phyloP scores from a whole-genome alignment of 371 early-diverging fungal species.

The Lichtheimia ornata region DNA sequence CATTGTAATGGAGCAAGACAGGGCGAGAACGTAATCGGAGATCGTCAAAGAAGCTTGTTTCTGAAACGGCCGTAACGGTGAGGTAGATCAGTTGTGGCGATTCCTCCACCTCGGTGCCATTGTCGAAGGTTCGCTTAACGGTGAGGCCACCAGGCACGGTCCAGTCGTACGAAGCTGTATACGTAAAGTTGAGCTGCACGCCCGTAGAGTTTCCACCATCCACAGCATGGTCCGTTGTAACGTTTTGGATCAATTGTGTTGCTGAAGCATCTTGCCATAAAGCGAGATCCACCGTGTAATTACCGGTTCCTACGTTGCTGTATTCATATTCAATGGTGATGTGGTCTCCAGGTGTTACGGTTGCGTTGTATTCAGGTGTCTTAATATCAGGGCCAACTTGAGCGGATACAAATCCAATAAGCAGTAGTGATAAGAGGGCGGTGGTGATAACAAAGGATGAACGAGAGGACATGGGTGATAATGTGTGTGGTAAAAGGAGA shows the following conservation, averaged over 20 bases:
- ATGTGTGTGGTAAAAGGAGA: neutral
- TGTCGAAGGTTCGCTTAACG: neutral
- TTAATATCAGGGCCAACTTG: constrained; percentile 36
- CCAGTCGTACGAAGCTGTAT: constrained; percentile 40
- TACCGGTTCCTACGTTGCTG: constrained; percentile 40
- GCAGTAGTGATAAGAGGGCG: neutral
- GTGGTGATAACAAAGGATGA: neutral
- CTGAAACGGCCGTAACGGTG: constrained; percentile 4
- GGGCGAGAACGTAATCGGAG: constrained; percentile 6
- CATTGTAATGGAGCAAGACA: constrained; percentile 12
- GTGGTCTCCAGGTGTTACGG: constrained; percentile 29
- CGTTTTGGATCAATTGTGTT: constrained; percentile 15
- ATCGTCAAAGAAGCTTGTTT: constrained; percentile 1
- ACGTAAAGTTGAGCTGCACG: constrained; percentile 16
- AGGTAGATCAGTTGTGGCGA: constrained; percentile 3
- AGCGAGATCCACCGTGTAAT: constrained; percentile 24
- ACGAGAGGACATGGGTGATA: neutral
- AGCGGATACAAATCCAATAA: constrained; percentile 15
- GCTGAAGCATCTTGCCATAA: constrained; percentile 29
- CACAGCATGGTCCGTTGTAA: constrained; percentile 21
- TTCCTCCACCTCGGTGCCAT: constrained; percentile 5
- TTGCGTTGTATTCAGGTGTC: constrained; percentile 29
- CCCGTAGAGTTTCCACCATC: constrained; percentile 36
- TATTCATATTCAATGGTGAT: constrained; percentile 36
- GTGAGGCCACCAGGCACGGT: constrained; percentile 31